Conservation (phyloP, 2,329 filamentous ascomycete genomes). For the Acrocalymma vagum region DNA sequence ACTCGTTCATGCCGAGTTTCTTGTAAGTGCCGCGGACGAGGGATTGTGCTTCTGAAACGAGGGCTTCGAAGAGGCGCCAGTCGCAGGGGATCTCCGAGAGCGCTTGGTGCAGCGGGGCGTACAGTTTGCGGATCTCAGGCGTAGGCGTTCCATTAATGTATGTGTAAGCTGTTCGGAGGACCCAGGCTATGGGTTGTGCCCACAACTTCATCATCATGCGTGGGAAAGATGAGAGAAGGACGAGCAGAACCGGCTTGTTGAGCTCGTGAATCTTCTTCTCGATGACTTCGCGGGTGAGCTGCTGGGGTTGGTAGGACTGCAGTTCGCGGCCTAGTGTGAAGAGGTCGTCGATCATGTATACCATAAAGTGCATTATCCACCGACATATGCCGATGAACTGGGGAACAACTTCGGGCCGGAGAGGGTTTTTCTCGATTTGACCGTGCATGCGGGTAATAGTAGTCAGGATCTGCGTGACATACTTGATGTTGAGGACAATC, state of each 20-base stretch:
- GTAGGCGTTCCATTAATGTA: slow-evolving; percentile 51
- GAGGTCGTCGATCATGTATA: slow-evolving; percentile 64
- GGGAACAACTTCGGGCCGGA: slow-evolving; percentile 45
- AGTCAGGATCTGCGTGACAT: slow-evolving; percentile 69
- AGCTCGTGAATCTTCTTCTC: slow-evolving; percentile 34
- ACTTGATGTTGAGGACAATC: slow-evolving; percentile 77
- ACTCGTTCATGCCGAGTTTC: slow-evolving; percentile 52
- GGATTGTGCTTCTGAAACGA: slow-evolving; percentile 68
- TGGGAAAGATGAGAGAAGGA: slow-evolving; percentile 45
- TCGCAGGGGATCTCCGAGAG: slow-evolving; percentile 53
- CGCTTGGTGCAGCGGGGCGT: slow-evolving; percentile 47
- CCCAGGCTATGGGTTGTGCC: slow-evolving; percentile 41
- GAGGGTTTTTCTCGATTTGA: slow-evolving; percentile 57
- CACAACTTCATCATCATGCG: slow-evolving; percentile 48
- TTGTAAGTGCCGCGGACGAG: slow-evolving; percentile 69
- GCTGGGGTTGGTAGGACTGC: slow-evolving; percentile 23
- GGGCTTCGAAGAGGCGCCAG: slow-evolving; percentile 54
- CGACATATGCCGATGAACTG: slow-evolving; percentile 71
- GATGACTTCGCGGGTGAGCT: slow-evolving; percentile 48
- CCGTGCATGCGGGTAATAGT: slow-evolving; percentile 58
- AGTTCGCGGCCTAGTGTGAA: slow-evolving; percentile 36
- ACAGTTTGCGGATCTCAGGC: slow-evolving; percentile 52
- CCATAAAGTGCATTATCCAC: slow-evolving; percentile 76
- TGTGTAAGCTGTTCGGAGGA: slow-evolving; percentile 31
- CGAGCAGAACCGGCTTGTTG: slow-evolving; percentile 43